phyloP scores from a whole-genome alignment of 2,329 filamentous ascomycete genomes.

The Aspergillus terreus region DNA sequence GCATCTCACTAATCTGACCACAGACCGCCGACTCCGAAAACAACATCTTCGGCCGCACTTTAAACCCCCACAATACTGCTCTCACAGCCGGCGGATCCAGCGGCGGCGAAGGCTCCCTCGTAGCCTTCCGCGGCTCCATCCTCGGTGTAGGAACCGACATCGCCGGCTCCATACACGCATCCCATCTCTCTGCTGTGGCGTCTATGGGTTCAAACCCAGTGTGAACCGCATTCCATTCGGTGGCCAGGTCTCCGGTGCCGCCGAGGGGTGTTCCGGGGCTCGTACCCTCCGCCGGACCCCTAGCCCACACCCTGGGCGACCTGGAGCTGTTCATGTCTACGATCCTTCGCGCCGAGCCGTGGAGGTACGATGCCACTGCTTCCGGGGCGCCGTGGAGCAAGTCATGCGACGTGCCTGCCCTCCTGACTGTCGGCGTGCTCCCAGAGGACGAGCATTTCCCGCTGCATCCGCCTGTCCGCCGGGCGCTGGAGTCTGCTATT shows the following conservation, averaged over 20 bases:
- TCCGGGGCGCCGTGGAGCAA: slow-evolving; percentile 47
- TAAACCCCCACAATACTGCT: slow-evolving; percentile 26
- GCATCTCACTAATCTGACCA: neutral
- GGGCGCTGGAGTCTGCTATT: slow-evolving; percentile 42
- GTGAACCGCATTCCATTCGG: slow-evolving; percentile 27
- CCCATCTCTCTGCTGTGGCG: slow-evolving; percentile 32
- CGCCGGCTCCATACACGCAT: slow-evolving; percentile 35
- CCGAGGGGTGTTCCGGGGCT: slow-evolving; percentile 9
- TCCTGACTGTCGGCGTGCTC: slow-evolving; percentile 48
- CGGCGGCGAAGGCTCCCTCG: slow-evolving; percentile 34
- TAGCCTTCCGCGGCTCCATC: slow-evolving; percentile 34
- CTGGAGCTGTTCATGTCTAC: slow-evolving; percentile 34
- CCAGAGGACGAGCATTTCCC: slow-evolving; percentile 47
- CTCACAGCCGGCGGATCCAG: slow-evolving; percentile 27
- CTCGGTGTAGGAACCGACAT: slow-evolving; percentile 36
- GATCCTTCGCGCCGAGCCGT: slow-evolving; percentile 40
- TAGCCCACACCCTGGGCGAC: slow-evolving; percentile 13
- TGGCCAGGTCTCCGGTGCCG: slow-evolving; percentile 16
- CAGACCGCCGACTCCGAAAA: slow-evolving; percentile 28
- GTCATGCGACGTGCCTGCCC: slow-evolving; percentile 3
- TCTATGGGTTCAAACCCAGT: slow-evolving; percentile 37
- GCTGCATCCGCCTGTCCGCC: slow-evolving; percentile 49
- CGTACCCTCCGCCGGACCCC: slow-evolving; percentile 11
- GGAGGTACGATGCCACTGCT: slow-evolving; percentile 43
- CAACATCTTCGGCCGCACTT: slow-evolving; percentile 25